Evolutionary conservation across 768 basidiomycete species (phyloP).

Genomic region (Scleroderma citrinum): DNA sequence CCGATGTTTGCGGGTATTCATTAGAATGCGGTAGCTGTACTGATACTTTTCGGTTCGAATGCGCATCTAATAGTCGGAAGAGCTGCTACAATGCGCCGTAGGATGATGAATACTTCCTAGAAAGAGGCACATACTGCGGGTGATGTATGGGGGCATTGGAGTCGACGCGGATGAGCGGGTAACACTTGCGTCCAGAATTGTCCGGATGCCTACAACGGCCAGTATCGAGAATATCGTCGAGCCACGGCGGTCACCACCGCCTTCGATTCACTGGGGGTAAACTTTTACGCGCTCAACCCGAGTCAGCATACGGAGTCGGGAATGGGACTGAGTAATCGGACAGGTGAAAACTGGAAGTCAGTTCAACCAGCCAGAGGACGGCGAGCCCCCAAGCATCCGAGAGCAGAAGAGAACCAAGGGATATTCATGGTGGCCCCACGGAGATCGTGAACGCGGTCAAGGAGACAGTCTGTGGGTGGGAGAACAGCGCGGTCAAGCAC

Average conservation of each 20-base stretch:
- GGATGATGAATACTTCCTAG: slow-evolving; percentile 8
- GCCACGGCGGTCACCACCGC: slow-evolving; percentile 37
- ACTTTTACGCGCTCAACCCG: slow-evolving; percentile 53
- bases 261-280: slow-evolving; percentile 66
- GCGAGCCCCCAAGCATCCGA: slow-evolving; percentile 6
- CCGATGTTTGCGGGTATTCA: slow-evolving; percentile 41
- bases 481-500: background rate
- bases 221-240: slow-evolving; percentile 25
- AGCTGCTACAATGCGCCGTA: slow-evolving; percentile 92
- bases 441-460: slow-evolving; percentile 32
- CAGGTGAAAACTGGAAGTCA: slow-evolving; percentile 11
- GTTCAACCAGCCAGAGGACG: slow-evolving; percentile 2
- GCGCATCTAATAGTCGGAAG: slow-evolving; percentile 94
- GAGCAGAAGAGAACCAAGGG: slow-evolving; percentile 20
- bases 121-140: slow-evolving; percentile 65
- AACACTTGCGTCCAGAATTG: slow-evolving; percentile 51
- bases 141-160: slow-evolving; percentile 92
- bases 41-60: slow-evolving; percentile 38
- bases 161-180: slow-evolving; percentile 90
- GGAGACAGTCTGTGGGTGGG: background rate
- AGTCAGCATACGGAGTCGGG: slow-evolving; percentile 53
- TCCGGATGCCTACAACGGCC: no score
- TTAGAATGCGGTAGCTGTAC: background rate
- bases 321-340: slow-evolving; percentile 77
- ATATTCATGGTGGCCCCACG: slow-evolving; percentile 25